Conservation (phyloP, 1,139 yeast genomes). For the Kodamaea alishanica region DNA sequence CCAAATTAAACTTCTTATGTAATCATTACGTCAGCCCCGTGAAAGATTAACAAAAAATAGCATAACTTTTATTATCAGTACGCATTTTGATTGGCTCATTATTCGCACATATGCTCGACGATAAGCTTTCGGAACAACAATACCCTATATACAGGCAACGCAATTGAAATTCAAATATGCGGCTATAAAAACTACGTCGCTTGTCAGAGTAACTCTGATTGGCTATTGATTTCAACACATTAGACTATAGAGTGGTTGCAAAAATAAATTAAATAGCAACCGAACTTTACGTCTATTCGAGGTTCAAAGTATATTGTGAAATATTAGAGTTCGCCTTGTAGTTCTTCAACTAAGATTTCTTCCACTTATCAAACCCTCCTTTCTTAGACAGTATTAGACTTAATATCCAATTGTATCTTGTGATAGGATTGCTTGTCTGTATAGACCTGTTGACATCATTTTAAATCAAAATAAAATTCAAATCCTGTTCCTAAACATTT, state of each 20-base stretch:
- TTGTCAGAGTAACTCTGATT: background rate
- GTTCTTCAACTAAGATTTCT: no score
- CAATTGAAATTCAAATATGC: slow-evolving; percentile 4
- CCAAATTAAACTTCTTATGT: background rate
- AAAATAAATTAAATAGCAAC: background rate
- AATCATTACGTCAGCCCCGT: background rate
- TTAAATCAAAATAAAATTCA: no score
- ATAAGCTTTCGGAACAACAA: background rate
- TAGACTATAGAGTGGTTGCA: background rate
- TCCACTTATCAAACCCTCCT: no score
- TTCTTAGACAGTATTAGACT: no score
- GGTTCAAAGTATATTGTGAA: no score
- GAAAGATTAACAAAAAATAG: background rate
- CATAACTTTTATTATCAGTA: slow-evolving; percentile 8
- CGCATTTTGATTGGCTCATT: slow-evolving; percentile 12
- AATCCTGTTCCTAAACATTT: no score
- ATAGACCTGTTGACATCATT: no score
- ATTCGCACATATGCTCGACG: background rate
- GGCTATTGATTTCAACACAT: background rate
- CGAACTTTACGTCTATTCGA: no score
- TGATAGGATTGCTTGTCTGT: no score
- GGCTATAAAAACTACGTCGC: background rate
- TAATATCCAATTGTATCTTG: no score
- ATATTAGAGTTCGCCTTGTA: no score
- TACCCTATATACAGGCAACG: no score